Base-by-base conservation (phyloP, 768 basidiomycete species). In the Mycena vitilis region DNA sequence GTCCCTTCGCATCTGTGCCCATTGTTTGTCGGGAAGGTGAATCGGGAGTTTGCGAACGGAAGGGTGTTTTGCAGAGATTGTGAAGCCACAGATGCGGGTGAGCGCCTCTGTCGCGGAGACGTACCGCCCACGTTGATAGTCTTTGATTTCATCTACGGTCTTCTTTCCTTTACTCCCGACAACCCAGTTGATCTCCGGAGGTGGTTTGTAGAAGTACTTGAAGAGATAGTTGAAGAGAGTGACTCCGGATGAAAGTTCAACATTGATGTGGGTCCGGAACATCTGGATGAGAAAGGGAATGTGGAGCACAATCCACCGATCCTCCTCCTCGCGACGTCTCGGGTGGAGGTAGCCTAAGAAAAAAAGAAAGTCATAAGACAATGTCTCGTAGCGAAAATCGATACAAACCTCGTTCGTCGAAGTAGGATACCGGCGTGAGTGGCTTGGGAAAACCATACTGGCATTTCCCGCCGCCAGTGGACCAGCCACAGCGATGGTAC, bases 401-500 rank as follows among this genome's bases (percentile, higher is more conserved):
- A 47, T 13, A 47, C 48, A 6, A 7, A 49, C 48, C 44, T 45
- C 44, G 11, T 5, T 45, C 18, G 20, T 45, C 18, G 18, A 45
- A 45, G 15, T 20, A 20, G 6, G 48, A 49, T 13, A 6, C n/a
- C 5, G 20, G 4, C 6, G 20, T 22, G 15, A 52, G 30, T 5
- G 36, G 36, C 38, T 56, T 18, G 34, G 54, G 54, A 42, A 18
- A 56, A 5, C 22, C 22, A 40, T 56, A 56, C n/a, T n/a, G 8
- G 25, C 20, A 30, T 20, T 38, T n/a, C 37, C 20, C 38, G 20
- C 8, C 45, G 6, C 20, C 9, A 9, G 11, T 3, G 15, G 37
- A n/a, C 54, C 54, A 56, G 9, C 54, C 54, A 56, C 54, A 56
- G 6, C 54, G 54, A 56, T 56, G 54, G 15, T 56, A 56, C 7